Conservation (phyloP, 495 filamentous ascomycete genomes). For the Penicillium cataractarum region DNA sequence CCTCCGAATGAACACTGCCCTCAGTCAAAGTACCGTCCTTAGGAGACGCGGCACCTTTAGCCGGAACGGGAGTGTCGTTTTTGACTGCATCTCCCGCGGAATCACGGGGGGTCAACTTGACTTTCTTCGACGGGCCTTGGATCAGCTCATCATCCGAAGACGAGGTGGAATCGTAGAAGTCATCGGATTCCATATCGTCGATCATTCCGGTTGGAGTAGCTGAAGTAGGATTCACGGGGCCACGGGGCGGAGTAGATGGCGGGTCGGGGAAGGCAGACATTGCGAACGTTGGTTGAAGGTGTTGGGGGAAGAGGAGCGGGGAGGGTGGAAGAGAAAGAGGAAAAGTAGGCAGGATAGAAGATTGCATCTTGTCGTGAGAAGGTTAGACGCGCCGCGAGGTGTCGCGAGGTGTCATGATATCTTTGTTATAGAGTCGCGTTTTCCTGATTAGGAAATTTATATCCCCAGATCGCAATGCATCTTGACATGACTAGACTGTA, state of each 20-base stretch:
- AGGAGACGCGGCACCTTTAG: not conserved
- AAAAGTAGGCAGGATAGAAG: not conserved
- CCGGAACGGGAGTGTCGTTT: not conserved
- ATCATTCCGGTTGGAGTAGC: not conserved
- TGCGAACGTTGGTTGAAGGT: not conserved
- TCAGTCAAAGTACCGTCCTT: not conserved
- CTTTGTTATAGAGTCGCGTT: not conserved
- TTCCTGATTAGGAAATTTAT: not conserved
- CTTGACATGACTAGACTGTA: not conserved
- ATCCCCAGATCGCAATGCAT: not conserved
- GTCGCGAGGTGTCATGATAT: not conserved
- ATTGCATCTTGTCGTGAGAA: not conserved
- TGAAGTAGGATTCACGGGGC: not conserved
- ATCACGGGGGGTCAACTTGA: not conserved
- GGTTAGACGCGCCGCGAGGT: not conserved
- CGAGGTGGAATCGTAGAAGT: not conserved
- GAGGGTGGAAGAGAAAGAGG: not conserved
- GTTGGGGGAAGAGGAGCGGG: not conserved
- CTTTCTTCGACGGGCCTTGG: not conserved
- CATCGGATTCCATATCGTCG: not conserved
- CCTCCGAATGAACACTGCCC: not conserved
- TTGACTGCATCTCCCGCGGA: not conserved
- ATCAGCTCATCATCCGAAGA: not conserved
- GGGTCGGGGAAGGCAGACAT: not conserved
- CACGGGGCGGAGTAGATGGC: not conserved